phyloP scores from a whole-genome alignment of 805 yeast genomes.

The Kluyveromyces aestuarii region DNA sequence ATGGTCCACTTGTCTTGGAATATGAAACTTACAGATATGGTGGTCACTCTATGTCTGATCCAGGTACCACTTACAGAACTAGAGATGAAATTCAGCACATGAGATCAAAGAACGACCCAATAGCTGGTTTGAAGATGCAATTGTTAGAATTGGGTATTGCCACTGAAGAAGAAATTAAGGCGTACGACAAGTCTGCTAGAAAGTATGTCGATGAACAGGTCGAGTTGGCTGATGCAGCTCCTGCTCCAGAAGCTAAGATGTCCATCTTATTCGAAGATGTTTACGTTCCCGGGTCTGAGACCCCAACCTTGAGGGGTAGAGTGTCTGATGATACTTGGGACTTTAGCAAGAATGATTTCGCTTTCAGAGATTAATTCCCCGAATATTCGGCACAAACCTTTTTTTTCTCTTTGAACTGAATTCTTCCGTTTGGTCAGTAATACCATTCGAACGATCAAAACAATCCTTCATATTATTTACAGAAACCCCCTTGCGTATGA shows the following conservation, averaged over 20 bases:
- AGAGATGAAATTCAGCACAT: slow-evolving; percentile 99
- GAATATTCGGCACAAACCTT: no score
- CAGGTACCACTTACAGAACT: slow-evolving; percentile 99
- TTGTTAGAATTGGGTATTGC: slow-evolving; percentile 78
- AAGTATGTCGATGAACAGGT: slow-evolving; percentile 91
- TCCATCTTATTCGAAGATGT: slow-evolving; percentile 94
- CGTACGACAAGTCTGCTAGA: slow-evolving; percentile 94
- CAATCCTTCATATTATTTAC: no score
- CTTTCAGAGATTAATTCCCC: slow-evolving; percentile 17
- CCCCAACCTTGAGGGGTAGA: slow-evolving; percentile 92
- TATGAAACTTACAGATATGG: slow-evolving; percentile 99
- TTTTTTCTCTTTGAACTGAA: no score
- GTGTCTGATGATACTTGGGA: slow-evolving; percentile 92
- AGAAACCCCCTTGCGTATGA: no score
- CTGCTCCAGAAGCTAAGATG: slow-evolving; percentile 93
- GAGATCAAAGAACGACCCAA: slow-evolving; percentile 98
- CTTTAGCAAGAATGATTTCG: slow-evolving; percentile 43
- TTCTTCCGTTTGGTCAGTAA: no score
- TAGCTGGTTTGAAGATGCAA: slow-evolving; percentile 87
- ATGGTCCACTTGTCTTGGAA: slow-evolving; percentile 93
- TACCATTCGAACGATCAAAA: neutral
- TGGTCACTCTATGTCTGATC: slow-evolving; percentile 99
- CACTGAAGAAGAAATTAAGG: slow-evolving; percentile 88
- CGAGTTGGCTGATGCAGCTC: slow-evolving; percentile 85
- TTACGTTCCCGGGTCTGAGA: slow-evolving; percentile 89